Conservation (phyloP, 73 alveolate species). For the Paramecium primaurelia region DNA sequence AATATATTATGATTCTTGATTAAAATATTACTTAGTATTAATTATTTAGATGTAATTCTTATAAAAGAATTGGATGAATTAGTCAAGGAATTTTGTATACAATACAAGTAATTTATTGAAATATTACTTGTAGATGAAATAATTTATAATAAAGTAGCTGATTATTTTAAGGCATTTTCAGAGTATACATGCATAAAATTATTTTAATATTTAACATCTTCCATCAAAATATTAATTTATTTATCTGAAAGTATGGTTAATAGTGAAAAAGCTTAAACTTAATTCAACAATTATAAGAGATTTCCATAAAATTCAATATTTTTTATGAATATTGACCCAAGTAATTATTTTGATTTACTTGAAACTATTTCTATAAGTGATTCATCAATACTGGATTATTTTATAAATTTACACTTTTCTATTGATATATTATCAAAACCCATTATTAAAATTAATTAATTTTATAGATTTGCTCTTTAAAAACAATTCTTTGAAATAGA, state of each 20-base stretch:
- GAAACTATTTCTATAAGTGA: not conserved
- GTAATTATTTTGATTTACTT: not conserved
- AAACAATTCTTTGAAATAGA: not conserved
- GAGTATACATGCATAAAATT: not conserved
- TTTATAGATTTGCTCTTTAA: not conserved
- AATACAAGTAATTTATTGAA: not conserved
- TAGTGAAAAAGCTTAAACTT: not conserved
- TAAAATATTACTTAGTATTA: not conserved
- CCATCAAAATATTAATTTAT: not conserved
- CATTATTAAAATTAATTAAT: too few relatives aligned
- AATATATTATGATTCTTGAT: not conserved
- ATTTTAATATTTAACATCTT: not conserved
- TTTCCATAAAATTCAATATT: not conserved
- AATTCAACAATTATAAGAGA: not conserved
- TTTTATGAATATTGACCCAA: not conserved
- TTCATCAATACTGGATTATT: not conserved
- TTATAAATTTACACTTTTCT: not conserved
- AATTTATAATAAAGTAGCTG: not conserved
- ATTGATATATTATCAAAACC: not conserved
- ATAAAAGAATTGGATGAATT: not conserved
- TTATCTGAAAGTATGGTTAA: not conserved
- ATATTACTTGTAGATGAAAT: not conserved
- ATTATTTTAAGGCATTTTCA: not conserved
- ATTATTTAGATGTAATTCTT: not conserved
- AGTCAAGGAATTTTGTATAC: not conserved